Evolutionary conservation across 257 asterid species (phyloP).

Genomic region (Schizonepeta tenuifolia): DNA sequence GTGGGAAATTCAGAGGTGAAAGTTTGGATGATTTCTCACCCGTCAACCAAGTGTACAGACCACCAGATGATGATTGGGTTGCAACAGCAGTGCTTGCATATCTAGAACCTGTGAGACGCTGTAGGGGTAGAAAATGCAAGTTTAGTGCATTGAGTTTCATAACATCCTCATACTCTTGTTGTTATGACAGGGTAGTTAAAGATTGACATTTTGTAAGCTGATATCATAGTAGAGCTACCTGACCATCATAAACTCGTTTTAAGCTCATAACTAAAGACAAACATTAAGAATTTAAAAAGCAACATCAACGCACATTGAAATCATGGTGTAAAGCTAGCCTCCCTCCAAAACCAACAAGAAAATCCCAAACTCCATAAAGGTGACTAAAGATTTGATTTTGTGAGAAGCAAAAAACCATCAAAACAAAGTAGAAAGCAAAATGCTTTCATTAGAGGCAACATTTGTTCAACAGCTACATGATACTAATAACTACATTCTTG

Average conservation of each 20-base stretch:
- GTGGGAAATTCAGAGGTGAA: conserved; percentile 68
- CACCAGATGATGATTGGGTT: conserved; percentile 60
- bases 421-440: conserved; percentile 17
- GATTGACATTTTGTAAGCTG: conserved; percentile 20
- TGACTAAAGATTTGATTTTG: background rate
- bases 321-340: background rate
- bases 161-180: background rate
- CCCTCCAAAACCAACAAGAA: background rate
- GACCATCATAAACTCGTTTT: background rate
- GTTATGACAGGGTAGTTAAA: too few relatives aligned
- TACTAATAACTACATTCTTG: background rate
- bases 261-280: background rate
- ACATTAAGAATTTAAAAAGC: background rate
- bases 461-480: conserved; percentile 16
- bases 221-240: background rate
- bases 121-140: conserved; percentile 11
- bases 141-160: conserved; percentile 5
- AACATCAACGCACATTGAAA: conserved; percentile 1
- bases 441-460: background rate
- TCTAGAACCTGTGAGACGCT: conserved; percentile 49
- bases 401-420: background rate
- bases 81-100: conserved; percentile 68
- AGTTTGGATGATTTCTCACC: conserved; percentile 59
- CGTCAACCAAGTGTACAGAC: conserved; percentile 68
- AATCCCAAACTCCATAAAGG: background rate